Conservation (phyloP, 2,329 filamentous ascomycete species). For the Diaporthe citriasiana region DNA sequence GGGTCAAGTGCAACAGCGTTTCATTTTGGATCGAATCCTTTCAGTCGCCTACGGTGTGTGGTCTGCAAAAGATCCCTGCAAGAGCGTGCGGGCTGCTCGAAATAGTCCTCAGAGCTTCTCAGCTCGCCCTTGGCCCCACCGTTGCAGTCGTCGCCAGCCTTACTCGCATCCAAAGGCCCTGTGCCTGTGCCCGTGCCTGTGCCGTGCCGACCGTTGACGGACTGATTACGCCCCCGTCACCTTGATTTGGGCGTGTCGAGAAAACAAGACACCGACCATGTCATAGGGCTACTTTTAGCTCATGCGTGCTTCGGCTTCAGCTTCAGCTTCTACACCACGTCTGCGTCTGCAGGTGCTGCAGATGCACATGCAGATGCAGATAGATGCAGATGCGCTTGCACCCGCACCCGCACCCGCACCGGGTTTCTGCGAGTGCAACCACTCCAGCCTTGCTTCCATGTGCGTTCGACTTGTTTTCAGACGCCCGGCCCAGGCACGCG, state of each 20-base stretch:
- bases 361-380: neutral
- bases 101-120: slow-evolving; percentile 25
- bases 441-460: slow-evolving; percentile 15
- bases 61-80: slow-evolving; percentile 27
- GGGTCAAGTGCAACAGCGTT: slow-evolving; percentile 26
- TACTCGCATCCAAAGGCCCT: slow-evolving; percentile 5
- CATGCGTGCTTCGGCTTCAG: slow-evolving; percentile 9
- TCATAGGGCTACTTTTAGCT: slow-evolving; percentile 32
- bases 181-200: slow-evolving; percentile 2
- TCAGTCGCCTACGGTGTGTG: neutral
- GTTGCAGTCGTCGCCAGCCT: slow-evolving; percentile 7
- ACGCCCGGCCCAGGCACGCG: neutral
- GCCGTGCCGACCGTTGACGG: slow-evolving; percentile 20
- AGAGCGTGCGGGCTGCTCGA: slow-evolving; percentile 21
- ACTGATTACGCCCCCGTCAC: neutral
- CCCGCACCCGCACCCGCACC: slow-evolving; percentile 4
- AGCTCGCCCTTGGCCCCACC: slow-evolving; percentile 30
- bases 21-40: slow-evolving; percentile 25
- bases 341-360: neutral
- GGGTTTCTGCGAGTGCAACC: slow-evolving; percentile 13
- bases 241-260: slow-evolving; percentile 1
- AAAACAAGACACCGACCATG: neutral
- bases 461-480: slow-evolving; percentile 1
- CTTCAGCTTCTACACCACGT: slow-evolving; percentile 2
- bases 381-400: neutral